Conservation (phyloP, 441 rosid species). For the Pelargonium cotyledonis region DNA sequence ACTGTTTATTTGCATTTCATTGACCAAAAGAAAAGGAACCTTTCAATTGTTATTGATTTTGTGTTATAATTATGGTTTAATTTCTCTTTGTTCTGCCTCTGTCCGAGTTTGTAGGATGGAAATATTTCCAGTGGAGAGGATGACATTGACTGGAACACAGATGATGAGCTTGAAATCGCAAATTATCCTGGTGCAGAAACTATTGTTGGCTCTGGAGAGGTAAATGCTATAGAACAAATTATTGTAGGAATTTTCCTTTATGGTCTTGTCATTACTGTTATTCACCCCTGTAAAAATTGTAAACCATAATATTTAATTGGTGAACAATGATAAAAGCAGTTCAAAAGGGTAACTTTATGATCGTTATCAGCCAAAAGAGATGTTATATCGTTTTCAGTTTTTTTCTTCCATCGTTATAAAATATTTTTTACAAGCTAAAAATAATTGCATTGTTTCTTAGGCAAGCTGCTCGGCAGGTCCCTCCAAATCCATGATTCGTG, state of each 20-base stretch:
- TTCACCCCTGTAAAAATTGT: neutral
- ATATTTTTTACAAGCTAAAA: constrained; percentile 15
- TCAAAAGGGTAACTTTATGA: neutral
- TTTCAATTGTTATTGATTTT: neutral
- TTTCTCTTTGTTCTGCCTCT: neutral
- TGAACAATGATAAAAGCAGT: neutral
- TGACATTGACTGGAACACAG: constrained; percentile 50
- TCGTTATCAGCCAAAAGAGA: neutral
- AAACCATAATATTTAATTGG: neutral
- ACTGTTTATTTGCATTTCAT: neutral
- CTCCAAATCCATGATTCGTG: constrained; percentile 40
- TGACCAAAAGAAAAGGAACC: neutral
- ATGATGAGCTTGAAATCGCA: constrained; percentile 59
- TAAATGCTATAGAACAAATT: constrained; percentile 15
- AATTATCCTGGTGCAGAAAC: constrained; percentile 30
- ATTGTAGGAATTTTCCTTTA: neutral
- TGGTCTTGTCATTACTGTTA: neutral
- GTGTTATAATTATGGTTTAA: neutral
- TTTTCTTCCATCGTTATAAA: neutral
- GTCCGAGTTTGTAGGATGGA: constrained; percentile 29
- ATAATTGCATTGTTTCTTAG: constrained; percentile 28
- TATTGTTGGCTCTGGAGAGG: constrained; percentile 29
- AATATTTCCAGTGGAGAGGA: constrained; percentile 33
- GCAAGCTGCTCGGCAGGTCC: constrained; percentile 41
- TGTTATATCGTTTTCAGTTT: neutral